Evolutionary conservation across 148 eudicot genomes (phyloP).

Genomic region (Camellia lanceoleosa): DNA sequence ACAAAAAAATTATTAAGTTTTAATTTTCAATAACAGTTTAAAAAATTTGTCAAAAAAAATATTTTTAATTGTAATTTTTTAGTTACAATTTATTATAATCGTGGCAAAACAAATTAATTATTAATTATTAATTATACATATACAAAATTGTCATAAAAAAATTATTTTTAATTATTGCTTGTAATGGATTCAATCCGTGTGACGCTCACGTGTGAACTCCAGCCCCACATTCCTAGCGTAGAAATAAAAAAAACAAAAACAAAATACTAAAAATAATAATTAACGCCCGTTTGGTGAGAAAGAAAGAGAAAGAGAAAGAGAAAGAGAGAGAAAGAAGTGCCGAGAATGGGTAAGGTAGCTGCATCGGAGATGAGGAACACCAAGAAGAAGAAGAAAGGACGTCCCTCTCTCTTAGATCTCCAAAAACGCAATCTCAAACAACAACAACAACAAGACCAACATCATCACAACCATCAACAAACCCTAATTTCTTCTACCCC

Average conservation of each 20-base stretch:
- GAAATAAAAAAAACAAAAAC: neutral
- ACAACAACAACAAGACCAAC: constrained; percentile 11
- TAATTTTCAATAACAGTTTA: too few species aligned
- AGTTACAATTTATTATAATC: too few species aligned
- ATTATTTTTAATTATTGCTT: too few species aligned
- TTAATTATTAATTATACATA: too few species aligned
- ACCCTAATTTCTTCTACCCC: constrained; percentile 20
- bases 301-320: neutral
- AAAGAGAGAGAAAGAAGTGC: constrained; percentile 8
- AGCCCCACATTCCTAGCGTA: too few species aligned
- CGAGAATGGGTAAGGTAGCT: constrained; percentile 31
- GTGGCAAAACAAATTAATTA: too few species aligned
- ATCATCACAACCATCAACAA: constrained; percentile 1
- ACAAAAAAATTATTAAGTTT: too few species aligned
- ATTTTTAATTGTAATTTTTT: too few species aligned
- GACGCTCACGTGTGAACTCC: constrained; percentile 18
- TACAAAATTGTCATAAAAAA: too few species aligned
- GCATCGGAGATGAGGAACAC: constrained; percentile 22
- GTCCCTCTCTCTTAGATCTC: constrained; percentile 59
- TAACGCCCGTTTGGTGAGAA: constrained; percentile 24
- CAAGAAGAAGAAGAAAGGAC: constrained; percentile 59
- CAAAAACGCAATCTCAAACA: constrained; percentile 36
- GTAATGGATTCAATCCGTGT: neutral
- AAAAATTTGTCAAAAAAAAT: too few species aligned
- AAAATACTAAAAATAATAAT: constrained; percentile 3